These are phyloP conservation scores for Paulownia fortunei DNA, from an alignment of 257 asterid genomes.

Conservation along the genomic window DNA sequence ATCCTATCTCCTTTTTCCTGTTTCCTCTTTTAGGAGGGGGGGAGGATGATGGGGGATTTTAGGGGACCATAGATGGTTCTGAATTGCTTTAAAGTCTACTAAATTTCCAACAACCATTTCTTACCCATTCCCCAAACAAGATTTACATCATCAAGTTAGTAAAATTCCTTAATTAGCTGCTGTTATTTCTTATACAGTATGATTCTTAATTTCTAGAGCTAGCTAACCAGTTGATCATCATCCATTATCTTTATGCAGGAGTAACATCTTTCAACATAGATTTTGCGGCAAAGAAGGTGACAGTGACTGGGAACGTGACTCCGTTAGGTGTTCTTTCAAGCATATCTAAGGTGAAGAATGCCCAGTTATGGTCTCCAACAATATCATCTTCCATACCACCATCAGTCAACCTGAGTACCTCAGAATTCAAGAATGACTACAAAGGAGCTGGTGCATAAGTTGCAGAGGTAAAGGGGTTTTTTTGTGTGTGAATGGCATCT, in stretches of 20 bases:
- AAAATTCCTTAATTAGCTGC: background rate
- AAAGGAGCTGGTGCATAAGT: conserved; percentile 26
- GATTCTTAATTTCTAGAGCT: background rate
- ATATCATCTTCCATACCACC: conserved; percentile 36
- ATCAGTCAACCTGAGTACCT: background rate
- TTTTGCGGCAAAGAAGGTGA: conserved; percentile 78
- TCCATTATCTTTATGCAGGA: conserved; percentile 46
- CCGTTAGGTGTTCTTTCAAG: conserved; percentile 69
- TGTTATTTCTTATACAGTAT: background rate
- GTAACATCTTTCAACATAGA: conserved; percentile 78
- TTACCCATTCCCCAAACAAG: conserved; percentile 7
- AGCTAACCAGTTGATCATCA: background rate
- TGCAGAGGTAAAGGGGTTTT: background rate
- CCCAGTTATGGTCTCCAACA: conserved; percentile 72
- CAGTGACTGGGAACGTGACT: conserved; percentile 69
- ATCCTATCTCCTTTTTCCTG: background rate
- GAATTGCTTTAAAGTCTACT: background rate
- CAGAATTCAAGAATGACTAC: conserved; percentile 28
- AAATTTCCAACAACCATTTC: conserved; percentile 26
- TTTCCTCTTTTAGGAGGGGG: background rate
- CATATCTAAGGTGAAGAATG: conserved; percentile 83
- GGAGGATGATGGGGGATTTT: background rate
- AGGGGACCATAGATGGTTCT: conserved; percentile 21
- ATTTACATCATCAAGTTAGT: background rate
- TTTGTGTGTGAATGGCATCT: background rate